A percentile compares a stretch with the other conserved stretches of the same genome.
These are phyloP conservation scores for Suillus ampliporus DNA, from an alignment of 768 basidiomycete species.

Conservation along the genomic window DNA sequence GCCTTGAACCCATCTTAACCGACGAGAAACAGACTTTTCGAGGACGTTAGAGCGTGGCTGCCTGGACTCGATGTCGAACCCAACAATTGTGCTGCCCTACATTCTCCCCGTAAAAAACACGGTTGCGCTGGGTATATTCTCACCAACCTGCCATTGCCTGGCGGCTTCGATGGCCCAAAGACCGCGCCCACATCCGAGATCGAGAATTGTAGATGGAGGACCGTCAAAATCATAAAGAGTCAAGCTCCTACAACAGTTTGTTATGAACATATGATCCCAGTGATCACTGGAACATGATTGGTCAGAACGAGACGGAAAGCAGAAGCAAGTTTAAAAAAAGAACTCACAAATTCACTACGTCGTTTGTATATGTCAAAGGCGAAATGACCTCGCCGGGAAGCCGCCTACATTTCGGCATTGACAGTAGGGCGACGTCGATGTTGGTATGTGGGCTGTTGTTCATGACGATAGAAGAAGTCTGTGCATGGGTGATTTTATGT, in stretches of 20 bases:
- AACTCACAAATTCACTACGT: conserved; percentile 61
- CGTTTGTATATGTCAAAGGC: conserved; percentile 55
- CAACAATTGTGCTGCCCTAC: conserved; percentile 60
- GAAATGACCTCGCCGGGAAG: conserved; percentile 57
- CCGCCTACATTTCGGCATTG: conserved; percentile 47
- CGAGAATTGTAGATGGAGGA: conserved; percentile 60
- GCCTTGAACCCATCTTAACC: conserved; percentile 70
- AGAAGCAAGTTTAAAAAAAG: conserved; percentile 7
- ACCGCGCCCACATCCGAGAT: conserved; percentile 75
- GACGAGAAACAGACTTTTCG: conserved; percentile 47
- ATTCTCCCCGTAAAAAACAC: conserved; percentile 11
- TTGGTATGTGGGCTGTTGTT: conserved; percentile 41
- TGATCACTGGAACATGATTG: conserved; percentile 53
- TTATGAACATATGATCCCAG: conserved; percentile 74
- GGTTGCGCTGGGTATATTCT: neutral
- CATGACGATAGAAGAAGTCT: conserved; percentile 31
- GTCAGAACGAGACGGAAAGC: neutral
- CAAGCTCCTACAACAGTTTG: conserved; percentile 50
- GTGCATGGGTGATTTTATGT: conserved; percentile 22
- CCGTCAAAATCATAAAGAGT: conserved; percentile 59
- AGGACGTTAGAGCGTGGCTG: conserved; percentile 55
- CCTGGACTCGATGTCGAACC: conserved; percentile 59
- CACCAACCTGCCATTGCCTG: conserved; percentile 64
- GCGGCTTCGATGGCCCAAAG: conserved; percentile 76
- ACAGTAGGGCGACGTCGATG: conserved; percentile 51